These are phyloP conservation scores for Hirsutella minnesotensis DNA, from an alignment of 2,329 filamentous ascomycete genomes.

Conservation along the genomic window DNA sequence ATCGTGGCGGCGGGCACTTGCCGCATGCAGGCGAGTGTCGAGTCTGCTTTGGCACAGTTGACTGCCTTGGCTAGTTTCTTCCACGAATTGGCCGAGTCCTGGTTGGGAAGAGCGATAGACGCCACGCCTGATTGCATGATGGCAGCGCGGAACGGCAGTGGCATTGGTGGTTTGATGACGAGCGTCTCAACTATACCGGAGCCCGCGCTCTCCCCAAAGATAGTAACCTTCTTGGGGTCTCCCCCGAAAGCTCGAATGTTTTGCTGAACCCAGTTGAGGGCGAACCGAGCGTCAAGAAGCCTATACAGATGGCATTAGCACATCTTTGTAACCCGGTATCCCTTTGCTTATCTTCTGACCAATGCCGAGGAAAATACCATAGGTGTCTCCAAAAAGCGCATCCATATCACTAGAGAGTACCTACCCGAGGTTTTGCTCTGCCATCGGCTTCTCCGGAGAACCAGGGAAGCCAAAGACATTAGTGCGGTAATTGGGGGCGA, in stretches of 20 bases:
- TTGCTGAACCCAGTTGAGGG: constrained; percentile 45
- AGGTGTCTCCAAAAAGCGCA: too few species aligned
- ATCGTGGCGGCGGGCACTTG: constrained; percentile 8
- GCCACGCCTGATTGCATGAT: constrained; percentile 14
- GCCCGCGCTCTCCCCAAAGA: constrained; percentile 46
- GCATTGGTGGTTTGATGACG: constrained; percentile 10
- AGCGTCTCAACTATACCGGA: constrained; percentile 34
- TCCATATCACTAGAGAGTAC: background rate
- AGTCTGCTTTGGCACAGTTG: constrained; percentile 6
- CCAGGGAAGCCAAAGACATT: constrained; percentile 29
- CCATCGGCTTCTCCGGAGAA: background rate
- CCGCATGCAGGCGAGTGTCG: constrained; percentile 13
- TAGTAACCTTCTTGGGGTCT: constrained; percentile 46
- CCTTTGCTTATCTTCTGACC: too few species aligned
- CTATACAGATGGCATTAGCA: background rate
- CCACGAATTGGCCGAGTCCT: constrained; percentile 8
- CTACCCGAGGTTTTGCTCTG: constrained; percentile 1
- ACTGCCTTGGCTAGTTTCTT: constrained; percentile 2
- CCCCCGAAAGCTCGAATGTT: constrained; percentile 53
- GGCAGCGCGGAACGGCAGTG: constrained; percentile 15
- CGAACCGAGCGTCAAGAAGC: constrained; percentile 37
- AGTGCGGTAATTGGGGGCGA: constrained; percentile 33
- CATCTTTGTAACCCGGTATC: too few species aligned
- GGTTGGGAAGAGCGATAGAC: constrained; percentile 1
- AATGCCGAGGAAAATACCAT: too few species aligned